These are phyloP conservation scores for Yamadazyma phyllophila DNA, from an alignment of 805 yeast genomes.

Conservation along the genomic window DNA sequence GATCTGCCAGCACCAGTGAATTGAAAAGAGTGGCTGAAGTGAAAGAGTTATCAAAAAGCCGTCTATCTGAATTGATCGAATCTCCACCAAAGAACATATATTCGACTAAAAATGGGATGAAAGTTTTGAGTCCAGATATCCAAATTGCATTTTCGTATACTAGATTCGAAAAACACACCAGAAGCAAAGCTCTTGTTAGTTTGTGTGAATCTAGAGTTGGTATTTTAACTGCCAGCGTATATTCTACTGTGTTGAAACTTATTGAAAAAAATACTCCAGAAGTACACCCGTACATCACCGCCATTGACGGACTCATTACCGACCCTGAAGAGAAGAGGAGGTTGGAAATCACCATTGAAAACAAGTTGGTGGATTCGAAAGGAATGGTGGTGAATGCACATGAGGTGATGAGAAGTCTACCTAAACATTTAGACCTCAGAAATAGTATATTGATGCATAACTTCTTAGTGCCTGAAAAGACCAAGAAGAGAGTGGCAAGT, in stretches of 20 bases:
- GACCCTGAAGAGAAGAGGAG: slow-evolving; percentile 44
- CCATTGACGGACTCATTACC: slow-evolving; percentile 48
- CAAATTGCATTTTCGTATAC: slow-evolving; percentile 62
- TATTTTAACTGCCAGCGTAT: slow-evolving; percentile 60
- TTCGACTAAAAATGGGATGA: slow-evolving; percentile 30
- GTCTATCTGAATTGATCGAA: slow-evolving; percentile 33
- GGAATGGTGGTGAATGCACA: slow-evolving; percentile 35
- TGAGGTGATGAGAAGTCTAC: slow-evolving; percentile 35
- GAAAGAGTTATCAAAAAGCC: slow-evolving; percentile 49
- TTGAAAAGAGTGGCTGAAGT: slow-evolving; percentile 53
- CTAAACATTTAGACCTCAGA: slow-evolving; percentile 42
- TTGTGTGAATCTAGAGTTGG: slow-evolving; percentile 72
- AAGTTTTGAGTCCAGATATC: slow-evolving; percentile 47
- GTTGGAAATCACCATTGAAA: slow-evolving; percentile 29
- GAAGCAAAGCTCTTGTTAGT: slow-evolving; percentile 62
- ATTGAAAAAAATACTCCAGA: slow-evolving; percentile 58
- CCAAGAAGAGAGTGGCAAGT: slow-evolving; percentile 17
- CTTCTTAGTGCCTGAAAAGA: slow-evolving; percentile 33
- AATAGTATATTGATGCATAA: slow-evolving; percentile 45
- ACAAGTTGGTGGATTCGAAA: slow-evolving; percentile 31
- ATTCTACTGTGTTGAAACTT: slow-evolving; percentile 51
- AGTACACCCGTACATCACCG: slow-evolving; percentile 36
- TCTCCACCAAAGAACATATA: slow-evolving; percentile 24
- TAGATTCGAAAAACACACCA: slow-evolving; percentile 63
- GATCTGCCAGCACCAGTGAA: slow-evolving; percentile 37